Conservation (phyloP, 345 rosid genomes). For the Populus pruinosa region DNA sequence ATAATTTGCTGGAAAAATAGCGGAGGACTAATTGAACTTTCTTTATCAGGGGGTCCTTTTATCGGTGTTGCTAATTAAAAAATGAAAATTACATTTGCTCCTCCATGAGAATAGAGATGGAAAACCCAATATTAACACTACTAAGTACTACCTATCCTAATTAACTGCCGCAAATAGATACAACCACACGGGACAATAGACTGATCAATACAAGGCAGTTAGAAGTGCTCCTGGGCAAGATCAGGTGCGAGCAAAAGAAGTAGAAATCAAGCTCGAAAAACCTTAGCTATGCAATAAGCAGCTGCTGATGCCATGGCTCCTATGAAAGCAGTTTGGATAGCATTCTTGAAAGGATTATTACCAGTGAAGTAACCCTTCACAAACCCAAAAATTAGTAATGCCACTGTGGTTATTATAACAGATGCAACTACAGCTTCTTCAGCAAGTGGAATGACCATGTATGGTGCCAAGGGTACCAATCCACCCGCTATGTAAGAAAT, state of each 20-base stretch:
- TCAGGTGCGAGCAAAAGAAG: background rate
- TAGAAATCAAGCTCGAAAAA: conserved; percentile 11
- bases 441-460: conserved; percentile 30
- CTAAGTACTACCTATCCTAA: too few relatives aligned
- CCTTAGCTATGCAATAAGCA: conserved; percentile 34
- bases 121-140: too few relatives aligned
- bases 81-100: too few relatives aligned
- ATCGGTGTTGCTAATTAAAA: too few relatives aligned
- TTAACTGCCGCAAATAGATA: background rate
- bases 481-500: conserved; percentile 33
- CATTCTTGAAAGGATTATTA: conserved; percentile 31
- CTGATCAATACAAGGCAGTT: background rate
- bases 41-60: too few relatives aligned
- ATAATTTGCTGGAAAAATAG: too few relatives aligned
- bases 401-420: conserved; percentile 21
- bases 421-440: conserved; percentile 25
- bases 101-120: too few relatives aligned
- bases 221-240: background rate
- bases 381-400: conserved; percentile 26
- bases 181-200: background rate
- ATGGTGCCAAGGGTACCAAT: conserved; percentile 34
- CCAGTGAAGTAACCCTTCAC: conserved; percentile 35
- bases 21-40: too few relatives aligned
- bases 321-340: conserved; percentile 33
- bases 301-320: conserved; percentile 42